phyloP scores from a whole-genome alignment of 2,329 filamentous ascomycete genomes.

The Thermothelomyces thermophilus region DNA sequence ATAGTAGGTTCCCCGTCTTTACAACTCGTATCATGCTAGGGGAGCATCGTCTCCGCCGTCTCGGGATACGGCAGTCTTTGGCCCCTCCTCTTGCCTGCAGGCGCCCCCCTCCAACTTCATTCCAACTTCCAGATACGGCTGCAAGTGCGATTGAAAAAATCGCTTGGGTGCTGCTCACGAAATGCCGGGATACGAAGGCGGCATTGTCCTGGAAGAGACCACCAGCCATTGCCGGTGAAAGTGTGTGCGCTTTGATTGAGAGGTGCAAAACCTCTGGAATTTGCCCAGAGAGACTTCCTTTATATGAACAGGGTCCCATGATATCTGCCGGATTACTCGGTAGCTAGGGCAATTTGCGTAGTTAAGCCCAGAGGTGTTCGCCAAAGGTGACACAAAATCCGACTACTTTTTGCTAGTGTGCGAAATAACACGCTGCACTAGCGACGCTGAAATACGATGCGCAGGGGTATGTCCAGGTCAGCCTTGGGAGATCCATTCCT shows the following conservation, averaged over 20 bases:
- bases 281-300: background rate
- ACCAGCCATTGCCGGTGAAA: background rate
- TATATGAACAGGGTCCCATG: constrained; percentile 1
- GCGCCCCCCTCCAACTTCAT: too few species aligned
- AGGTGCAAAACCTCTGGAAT: background rate
- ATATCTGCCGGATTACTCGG: background rate
- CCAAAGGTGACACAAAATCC: background rate
- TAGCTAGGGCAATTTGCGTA: background rate
- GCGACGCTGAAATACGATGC: background rate
- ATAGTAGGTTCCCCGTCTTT: too few species aligned
- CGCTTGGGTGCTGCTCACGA: background rate
- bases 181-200: background rate
- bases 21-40: background rate
- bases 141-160: background rate
- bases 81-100: background rate
- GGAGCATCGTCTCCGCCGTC: background rate
- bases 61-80: background rate
- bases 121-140: background rate
- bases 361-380: background rate
- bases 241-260: background rate
- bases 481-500: background rate
- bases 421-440: background rate
- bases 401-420: too few species aligned
- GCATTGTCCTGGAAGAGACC: background rate
- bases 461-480: background rate